Conservation (phyloP, 331 rosid genomes). For the Quercus tomentella region DNA sequence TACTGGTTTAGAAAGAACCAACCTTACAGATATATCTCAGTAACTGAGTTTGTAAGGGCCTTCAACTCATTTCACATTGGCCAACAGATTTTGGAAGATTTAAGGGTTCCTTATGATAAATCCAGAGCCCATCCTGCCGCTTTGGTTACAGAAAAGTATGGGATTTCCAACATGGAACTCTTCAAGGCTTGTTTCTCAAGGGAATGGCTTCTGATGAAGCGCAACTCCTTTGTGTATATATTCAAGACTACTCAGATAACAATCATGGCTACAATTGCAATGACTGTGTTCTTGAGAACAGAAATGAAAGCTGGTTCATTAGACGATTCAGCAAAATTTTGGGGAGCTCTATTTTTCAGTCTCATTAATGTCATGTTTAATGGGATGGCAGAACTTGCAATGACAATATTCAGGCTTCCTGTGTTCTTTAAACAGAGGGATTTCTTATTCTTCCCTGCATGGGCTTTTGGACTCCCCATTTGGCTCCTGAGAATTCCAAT, state of each 20-base stretch:
- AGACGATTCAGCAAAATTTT: conserved; percentile 33
- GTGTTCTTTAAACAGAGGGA: conserved; percentile 68
- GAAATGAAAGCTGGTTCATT: conserved; percentile 45
- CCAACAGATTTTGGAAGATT: conserved; percentile 29
- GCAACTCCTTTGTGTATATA: conserved; percentile 38
- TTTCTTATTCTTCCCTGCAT: conserved; percentile 56
- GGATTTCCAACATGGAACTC: conserved; percentile 46
- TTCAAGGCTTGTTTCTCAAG: conserved; percentile 61
- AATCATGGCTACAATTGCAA: conserved; percentile 29
- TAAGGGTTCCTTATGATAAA: conserved; percentile 41
- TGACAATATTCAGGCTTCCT: conserved; percentile 51
- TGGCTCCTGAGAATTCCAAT: conserved; percentile 57
- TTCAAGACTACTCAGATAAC: conserved; percentile 51
- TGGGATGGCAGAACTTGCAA: conserved; percentile 49
- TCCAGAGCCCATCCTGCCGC: conserved; percentile 45
- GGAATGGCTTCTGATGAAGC: conserved; percentile 57
- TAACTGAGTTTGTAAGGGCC: conserved; percentile 34
- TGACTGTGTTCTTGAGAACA: conserved; percentile 54
- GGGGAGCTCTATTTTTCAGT: conserved; percentile 59
- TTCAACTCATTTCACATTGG: conserved; percentile 40
- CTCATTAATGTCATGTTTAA: conserved; percentile 59
- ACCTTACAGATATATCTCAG: conserved; percentile 43
- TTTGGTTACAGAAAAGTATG: conserved; percentile 43
- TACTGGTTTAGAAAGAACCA: conserved; percentile 39
- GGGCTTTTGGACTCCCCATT: conserved; percentile 57